Percentiles rank a stretch among this genome's conserved stretches.
These are phyloP conservation scores for Aureobasidium namibiae DNA, from an alignment of 2,329 filamentous ascomycete genomes.

Conservation along the genomic window DNA sequence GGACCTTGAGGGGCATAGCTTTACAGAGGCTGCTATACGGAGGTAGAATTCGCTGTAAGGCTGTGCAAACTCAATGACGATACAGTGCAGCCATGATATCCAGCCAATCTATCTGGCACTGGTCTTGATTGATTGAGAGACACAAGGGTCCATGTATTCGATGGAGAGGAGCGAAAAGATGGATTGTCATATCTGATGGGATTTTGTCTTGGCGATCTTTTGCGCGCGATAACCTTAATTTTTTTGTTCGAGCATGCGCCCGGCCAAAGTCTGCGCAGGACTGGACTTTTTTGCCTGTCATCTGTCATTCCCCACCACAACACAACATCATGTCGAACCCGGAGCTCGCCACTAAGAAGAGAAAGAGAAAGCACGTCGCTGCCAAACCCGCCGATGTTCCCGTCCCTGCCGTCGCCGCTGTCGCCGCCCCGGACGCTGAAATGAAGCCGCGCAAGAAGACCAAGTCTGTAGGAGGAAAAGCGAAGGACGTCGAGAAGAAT, in stretches of 20 bases:
- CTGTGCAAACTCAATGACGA: not conserved
- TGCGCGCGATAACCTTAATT: slow-evolving; percentile 8
- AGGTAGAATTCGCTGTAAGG: not conserved
- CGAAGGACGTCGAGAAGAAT: slow-evolving; percentile 25
- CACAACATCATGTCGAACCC: slow-evolving; percentile 28
- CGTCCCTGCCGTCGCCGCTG: slow-evolving; percentile 20
- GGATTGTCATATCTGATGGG: not conserved
- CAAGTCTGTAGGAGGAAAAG: slow-evolving; percentile 24
- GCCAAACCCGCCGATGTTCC: slow-evolving; percentile 24
- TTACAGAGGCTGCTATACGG: not conserved
- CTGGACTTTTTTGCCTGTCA: not conserved
- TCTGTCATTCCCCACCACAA: not conserved
- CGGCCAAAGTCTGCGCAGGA: not conserved
- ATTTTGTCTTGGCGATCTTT: not conserved
- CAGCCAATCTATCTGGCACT: slow-evolving; percentile 6
- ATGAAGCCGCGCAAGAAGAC: slow-evolving; percentile 34
- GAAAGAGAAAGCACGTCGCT: slow-evolving; percentile 40
- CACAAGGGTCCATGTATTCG: no score
- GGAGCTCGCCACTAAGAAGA: slow-evolving; percentile 36
- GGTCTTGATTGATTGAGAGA: not conserved
- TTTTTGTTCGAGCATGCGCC: slow-evolving; percentile 1
- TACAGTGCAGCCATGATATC: not conserved
- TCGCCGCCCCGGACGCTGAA: not conserved
- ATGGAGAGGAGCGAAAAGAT: no score
- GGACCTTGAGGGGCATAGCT: not conserved